Percentiles rank a stretch among this genome's conserved stretches.
These are phyloP conservation scores for Adenanthera pavonina DNA, from an alignment of 306 rosid species.

Conservation along the genomic window DNA sequence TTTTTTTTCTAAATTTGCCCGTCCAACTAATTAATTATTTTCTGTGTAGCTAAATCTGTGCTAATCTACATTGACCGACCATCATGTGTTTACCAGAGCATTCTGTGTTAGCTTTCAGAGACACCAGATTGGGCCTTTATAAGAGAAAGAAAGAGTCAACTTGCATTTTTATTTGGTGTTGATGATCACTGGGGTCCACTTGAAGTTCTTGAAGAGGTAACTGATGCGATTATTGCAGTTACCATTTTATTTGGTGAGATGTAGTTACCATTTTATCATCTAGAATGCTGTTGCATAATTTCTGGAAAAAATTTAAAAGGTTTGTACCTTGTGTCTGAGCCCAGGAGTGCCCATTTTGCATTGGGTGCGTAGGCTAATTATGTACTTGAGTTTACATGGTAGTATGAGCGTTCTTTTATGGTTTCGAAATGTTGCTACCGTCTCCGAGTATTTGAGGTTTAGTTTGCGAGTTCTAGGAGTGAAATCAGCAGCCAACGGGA, in stretches of 20 bases:
- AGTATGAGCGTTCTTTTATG: conserved; percentile 16
- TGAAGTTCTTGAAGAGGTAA: conserved; percentile 85
- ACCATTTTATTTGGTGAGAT: background rate
- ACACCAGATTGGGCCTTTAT: conserved; percentile 84
- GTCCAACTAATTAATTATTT: background rate
- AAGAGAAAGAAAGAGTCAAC: conserved; percentile 61
- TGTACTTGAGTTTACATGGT: conserved; percentile 9
- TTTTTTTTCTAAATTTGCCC: background rate
- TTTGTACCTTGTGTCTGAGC: conserved; percentile 8
- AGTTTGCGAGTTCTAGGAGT: conserved; percentile 13
- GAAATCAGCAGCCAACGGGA: conserved; percentile 19
- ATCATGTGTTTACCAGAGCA: conserved; percentile 44
- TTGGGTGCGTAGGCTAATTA: conserved; percentile 16
- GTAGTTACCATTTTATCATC: conserved; percentile 16
- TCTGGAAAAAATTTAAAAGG: background rate
- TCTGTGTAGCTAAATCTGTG: background rate
- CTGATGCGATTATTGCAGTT: background rate
- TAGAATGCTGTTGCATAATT: conserved; percentile 26
- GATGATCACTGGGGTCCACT: conserved; percentile 97
- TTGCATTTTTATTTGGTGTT: conserved; percentile 76
- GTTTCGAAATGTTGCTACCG: conserved; percentile 11
- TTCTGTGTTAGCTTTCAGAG: conserved; percentile 72
- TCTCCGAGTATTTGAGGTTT: conserved; percentile 15
- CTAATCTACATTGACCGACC: conserved; percentile 36
- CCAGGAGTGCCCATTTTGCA: conserved; percentile 11